Conservation (phyloP, 2,329 filamentous ascomycete genomes). For the Anisogramma anomala region DNA sequence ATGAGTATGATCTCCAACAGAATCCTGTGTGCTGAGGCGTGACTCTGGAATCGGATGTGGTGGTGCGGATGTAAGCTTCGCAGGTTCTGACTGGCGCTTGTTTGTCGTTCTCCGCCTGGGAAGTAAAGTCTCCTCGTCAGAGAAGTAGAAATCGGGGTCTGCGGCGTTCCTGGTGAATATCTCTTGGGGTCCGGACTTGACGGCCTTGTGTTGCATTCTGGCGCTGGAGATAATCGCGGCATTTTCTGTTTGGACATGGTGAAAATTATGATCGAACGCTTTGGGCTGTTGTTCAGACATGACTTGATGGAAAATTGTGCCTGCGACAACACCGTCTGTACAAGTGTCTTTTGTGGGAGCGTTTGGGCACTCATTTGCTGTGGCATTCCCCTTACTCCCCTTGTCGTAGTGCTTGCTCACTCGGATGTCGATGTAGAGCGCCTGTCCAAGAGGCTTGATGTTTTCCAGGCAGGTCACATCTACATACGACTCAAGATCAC, state of each 20-base stretch:
- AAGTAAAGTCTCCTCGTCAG: constrained; percentile 25
- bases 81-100: neutral
- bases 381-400: too few relatives aligned
- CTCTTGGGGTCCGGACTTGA: neutral
- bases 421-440: constrained; percentile 8
- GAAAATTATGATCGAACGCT: too few relatives aligned
- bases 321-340: too few relatives aligned
- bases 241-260: neutral
- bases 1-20: too few relatives aligned
- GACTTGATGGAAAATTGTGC: too few relatives aligned
- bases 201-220: neutral
- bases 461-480: constrained; percentile 3
- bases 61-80: neutral
- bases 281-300: too few relatives aligned
- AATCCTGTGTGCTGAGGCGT: neutral
- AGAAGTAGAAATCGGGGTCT: constrained; percentile 23
- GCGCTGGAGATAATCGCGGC: neutral
- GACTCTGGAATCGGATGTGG: neutral
- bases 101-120: constrained; percentile 10
- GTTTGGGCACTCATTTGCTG: neutral
- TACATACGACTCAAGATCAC: constrained; percentile 1
- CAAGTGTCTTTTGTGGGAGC: neutral
- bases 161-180: constrained; percentile 14
- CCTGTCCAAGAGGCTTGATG: neutral
- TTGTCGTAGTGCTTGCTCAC: neutral